Evolutionary conservation across 2,329 filamentous ascomycete genomes (phyloP), one percentile per base, ranked within the genome.

Genomic region (Boeremia exigua): DNA sequence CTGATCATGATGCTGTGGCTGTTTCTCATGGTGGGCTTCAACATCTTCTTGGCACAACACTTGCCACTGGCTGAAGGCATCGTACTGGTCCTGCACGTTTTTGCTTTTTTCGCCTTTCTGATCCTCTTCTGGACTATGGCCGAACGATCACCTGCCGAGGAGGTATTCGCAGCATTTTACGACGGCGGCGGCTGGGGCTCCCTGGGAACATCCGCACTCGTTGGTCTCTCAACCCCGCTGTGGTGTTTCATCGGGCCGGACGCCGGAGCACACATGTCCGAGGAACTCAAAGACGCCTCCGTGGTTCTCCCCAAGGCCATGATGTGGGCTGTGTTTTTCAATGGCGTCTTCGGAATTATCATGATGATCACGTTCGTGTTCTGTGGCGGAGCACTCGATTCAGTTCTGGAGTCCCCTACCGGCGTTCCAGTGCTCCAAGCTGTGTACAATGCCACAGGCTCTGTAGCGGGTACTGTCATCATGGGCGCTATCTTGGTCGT

Each of bases 21-120:
- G 14, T 63, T 72, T 4, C 58, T 76, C 4, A 63, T 62, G 60
- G 38, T 60, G 17, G 54, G 65, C 7, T 72, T 80, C 55, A 82
- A 82, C 63, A 76, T 75, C 9, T 68, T 79, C 28, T 67, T 77
- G 6, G 77, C 77, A 1, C 72, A 71, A 12, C 58, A 76, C 4
- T 67, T 82, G 2, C 80, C 80, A 1, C 62, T 74, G 6, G 66
- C 80, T 36, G 81, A 84, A 61, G 75, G 76, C 28, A 59, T 79
- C 11, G 71, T 80, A 12, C 65, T 82, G 8, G 69, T 79, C 15
- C 51, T 83, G 7, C 81, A 84, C 54, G 68, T 82, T 23, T 63
- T 78, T 17, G 81, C 80, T 3, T 79, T 83, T 59, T 79, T 83
- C 59, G 79, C 76, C 1, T 76, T 82, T 53, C 59, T 83, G 9